Conservation (phyloP, 2,329 filamentous ascomycete species). For the Apiospora aurea region DNA sequence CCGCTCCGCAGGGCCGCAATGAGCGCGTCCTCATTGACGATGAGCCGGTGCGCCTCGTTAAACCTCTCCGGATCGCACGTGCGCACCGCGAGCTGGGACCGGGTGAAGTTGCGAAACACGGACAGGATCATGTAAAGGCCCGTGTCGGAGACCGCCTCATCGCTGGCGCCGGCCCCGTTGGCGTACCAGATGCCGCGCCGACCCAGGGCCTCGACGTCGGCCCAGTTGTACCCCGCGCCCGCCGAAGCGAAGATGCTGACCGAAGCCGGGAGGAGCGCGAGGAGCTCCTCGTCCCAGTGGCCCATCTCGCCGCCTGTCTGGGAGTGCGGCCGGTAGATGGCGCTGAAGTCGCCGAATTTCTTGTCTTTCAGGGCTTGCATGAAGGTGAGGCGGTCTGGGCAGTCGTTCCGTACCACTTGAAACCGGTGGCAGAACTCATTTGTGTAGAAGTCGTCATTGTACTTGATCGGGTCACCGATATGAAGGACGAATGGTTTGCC, state of each 20-base stretch:
- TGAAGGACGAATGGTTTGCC: slow-evolving; percentile 48
- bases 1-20: slow-evolving; percentile 54
- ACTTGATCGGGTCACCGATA: slow-evolving; percentile 55
- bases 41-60: slow-evolving; percentile 49
- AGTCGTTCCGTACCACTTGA: slow-evolving; percentile 47
- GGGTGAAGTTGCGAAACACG: slow-evolving; percentile 59
- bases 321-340: slow-evolving; percentile 67
- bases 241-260: slow-evolving; percentile 70
- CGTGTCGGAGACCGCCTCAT: slow-evolving; percentile 53
- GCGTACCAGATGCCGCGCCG: slow-evolving; percentile 49
- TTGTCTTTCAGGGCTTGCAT: slow-evolving; percentile 49
- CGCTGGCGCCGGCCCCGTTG: slow-evolving; percentile 50
- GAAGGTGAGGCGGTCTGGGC: slow-evolving; percentile 46
- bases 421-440: slow-evolving; percentile 48
- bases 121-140: slow-evolving; percentile 51
- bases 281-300: slow-evolving; percentile 66
- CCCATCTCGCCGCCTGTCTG: slow-evolving; percentile 72
- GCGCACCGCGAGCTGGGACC: slow-evolving; percentile 54
- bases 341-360: slow-evolving; percentile 44
- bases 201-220: slow-evolving; percentile 58
- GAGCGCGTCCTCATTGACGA: slow-evolving; percentile 59
- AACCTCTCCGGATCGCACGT: slow-evolving; percentile 49
- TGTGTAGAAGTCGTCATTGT: slow-evolving; percentile 51
- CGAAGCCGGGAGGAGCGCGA: slow-evolving; percentile 59
- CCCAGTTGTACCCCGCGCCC: slow-evolving; percentile 73